phyloP scores from a whole-genome alignment of 495 filamentous ascomycete genomes.

The Amphirosellinia nigrospora region DNA sequence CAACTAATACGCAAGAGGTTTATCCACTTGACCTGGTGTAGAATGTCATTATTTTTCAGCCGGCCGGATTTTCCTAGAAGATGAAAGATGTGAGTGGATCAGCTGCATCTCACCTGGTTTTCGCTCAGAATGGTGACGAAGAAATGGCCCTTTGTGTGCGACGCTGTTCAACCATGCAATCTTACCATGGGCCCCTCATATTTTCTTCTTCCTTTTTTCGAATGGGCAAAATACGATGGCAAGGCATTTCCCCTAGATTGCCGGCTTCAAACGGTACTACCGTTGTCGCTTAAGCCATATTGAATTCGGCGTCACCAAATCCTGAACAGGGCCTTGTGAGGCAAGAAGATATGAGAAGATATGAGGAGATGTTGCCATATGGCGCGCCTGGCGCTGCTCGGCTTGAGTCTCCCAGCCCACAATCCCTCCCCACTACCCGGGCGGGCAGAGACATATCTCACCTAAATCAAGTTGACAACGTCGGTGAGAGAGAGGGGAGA shows the following conservation, averaged over 20 bases:
- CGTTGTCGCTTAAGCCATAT: not conserved
- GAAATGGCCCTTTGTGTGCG: not conserved
- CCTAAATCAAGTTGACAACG: not conserved
- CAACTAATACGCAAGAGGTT: slow-evolving; percentile 9
- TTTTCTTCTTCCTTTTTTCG: too few relatives aligned
- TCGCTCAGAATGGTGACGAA: not conserved
- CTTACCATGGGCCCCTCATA: not conserved
- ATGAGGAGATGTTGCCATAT: not conserved
- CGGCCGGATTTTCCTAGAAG: not conserved
- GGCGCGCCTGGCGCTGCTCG: not conserved
- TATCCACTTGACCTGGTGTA: slow-evolving; percentile 12
- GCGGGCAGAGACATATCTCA: slow-evolving; percentile 5
- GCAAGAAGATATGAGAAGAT: too few relatives aligned
- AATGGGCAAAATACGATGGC: not conserved
- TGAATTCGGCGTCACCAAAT: not conserved
- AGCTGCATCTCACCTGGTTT: not conserved
- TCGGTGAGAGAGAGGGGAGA: slow-evolving; percentile 16
- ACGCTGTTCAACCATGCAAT: not conserved
- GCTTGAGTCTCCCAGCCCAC: not conserved
- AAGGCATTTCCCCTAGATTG: not conserved
- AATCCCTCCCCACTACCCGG: not conserved
- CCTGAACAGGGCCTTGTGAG: not conserved
- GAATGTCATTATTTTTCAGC: slow-evolving; percentile 6
- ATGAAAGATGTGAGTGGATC: slow-evolving; percentile 7
- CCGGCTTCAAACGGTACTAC: not conserved